phyloP scores from a whole-genome alignment of 1,284 basidiomycete species.

The Lentinula novae-zelandiae region DNA sequence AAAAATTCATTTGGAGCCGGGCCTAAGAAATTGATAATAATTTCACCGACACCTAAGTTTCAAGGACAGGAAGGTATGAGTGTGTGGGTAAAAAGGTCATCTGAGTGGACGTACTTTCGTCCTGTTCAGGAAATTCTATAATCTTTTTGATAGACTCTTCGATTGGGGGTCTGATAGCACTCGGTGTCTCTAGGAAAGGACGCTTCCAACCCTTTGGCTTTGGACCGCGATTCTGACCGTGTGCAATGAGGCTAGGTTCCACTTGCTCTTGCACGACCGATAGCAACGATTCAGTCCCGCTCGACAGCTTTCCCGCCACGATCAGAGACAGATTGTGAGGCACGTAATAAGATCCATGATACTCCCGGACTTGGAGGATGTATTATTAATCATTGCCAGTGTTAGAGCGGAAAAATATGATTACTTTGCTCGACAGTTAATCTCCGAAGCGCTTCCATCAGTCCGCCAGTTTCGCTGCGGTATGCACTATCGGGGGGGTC shows the following conservation, averaged over 20 bases:
- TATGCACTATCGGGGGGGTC: constrained; percentile 88
- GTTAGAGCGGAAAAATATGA: constrained; percentile 17
- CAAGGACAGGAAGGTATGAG: constrained; percentile 2
- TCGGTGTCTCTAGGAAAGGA: constrained; percentile 90
- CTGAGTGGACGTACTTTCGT: constrained; percentile 63
- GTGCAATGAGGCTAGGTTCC: constrained; percentile 76
- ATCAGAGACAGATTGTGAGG: constrained; percentile 92
- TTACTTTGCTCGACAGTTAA: constrained; percentile 89
- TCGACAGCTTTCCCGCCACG: constrained; percentile 75
- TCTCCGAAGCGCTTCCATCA: constrained; percentile 89
- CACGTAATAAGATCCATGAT: constrained; percentile 90
- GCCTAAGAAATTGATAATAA: constrained; percentile 80
- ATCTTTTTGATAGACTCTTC: constrained; percentile 52
- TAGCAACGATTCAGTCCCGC: constrained; percentile 66
- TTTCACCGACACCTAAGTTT: constrained; percentile 69
- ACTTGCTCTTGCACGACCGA: constrained; percentile 78
- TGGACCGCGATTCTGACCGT: constrained; percentile 65
- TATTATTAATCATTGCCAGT: neutral
- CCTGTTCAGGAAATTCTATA: constrained; percentile 96
- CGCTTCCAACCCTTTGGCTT: constrained; percentile 85
- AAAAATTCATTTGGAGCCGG: constrained; percentile 74
- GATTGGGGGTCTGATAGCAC: constrained; percentile 60
- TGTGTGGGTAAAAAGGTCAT: neutral
- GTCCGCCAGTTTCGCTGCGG: constrained; percentile 93
- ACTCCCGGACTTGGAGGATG: constrained; percentile 68